Evolutionary conservation across 2,329 filamentous ascomycete species (phyloP), one percentile per base, ranked within the genome.

Genomic region (Ophiosphaerella narmari): DNA sequence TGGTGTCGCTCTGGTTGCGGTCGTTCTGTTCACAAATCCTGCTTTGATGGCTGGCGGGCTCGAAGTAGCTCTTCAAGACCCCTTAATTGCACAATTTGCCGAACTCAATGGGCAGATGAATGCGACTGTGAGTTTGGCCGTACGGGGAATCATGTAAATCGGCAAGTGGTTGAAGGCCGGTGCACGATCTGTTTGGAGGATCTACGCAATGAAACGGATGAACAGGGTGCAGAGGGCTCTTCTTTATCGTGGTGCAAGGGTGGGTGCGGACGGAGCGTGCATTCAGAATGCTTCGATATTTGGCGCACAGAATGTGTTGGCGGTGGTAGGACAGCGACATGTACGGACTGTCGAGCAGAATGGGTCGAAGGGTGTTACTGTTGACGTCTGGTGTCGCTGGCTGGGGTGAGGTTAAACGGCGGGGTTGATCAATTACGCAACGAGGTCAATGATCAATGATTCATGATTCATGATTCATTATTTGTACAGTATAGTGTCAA

Each of bases 1-100:
- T 66, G 62, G 60, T 64, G 60, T 42, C 53, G 53, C 26, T 51
- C 46, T 5, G 36, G 36, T 12, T 62, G 62, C 46, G 60, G 60
- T 1, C 46, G 44, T 0, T 50, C 44, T 0, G 34, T 65, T 1
- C 62, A 65, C 43, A 48, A 44, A 14, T 18, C 34, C 1, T 65
- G 62, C 41, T 62, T 61, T 29, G 50, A 55, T 2, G 24, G 14
- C 0, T 65, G 62, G 59, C 44, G 43, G 8, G 16, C 21, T 2
- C 35, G 50, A 13, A 48, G 48, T n/a, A 8, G 8, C 1, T 14
- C 5, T 7, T 16, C 39, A 5, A n/a, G 36, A 4, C 3, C 2
- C 1, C 31, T 48, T 3, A 54, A 31, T 1, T 65, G 62, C 16
- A 39, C 43, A 1, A 39, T 65, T 0, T 65, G 62, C 36, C 46